Base-by-base conservation (phyloP, 192 early-diverging fungal genomes). In the Backusella liffmaniae region DNA sequence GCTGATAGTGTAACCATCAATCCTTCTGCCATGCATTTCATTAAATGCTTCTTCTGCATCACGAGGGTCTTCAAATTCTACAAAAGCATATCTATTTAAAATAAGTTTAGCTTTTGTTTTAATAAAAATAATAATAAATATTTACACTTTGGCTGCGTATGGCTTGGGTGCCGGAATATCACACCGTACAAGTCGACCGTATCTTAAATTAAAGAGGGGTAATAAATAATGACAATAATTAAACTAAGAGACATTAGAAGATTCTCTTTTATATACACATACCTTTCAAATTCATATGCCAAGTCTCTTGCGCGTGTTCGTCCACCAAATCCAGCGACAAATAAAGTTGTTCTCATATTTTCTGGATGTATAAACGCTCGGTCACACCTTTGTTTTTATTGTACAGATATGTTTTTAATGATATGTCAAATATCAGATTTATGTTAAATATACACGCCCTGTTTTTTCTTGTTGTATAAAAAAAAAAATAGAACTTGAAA, bases 271-370 rank as follows among this genome's bases (percentile, higher is more conserved):
- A 32, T 32, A 39, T 39, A 39, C 10, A 39, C 9, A 39, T 89
- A 96, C 95, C 95, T 90, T 82, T 98, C 96, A 84, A 98, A 98
- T 66, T 96, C 96, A 79, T 94, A 93, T 15, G 95, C 96, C 26
- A 98, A 88, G 74, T 97, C 95, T 83, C 89, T 92, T n/a, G 96
- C 96, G 71, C 96, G 90, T 36, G 93, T 92, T 67, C 88, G 85
- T 49, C 85, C 76, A 42, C 86, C 79, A 82, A 98, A 94, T 36
- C 96, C 96, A 68, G 93, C 89, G 29, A 96, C 92, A 76, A 92
- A 92, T 41, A 96, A 88, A 42, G 94, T 97, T 59, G 88, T 78
- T 44, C 70, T 72, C 77, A 78, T 78, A 67, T 68, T 21, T 39
- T 56, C n/a, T 56, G 7, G 21, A 23, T 21, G 51, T 18, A 9